These are phyloP conservation scores for Aphanoascus verrucosus DNA, from an alignment of 2,329 filamentous ascomycete genomes.

Conservation along the genomic window DNA sequence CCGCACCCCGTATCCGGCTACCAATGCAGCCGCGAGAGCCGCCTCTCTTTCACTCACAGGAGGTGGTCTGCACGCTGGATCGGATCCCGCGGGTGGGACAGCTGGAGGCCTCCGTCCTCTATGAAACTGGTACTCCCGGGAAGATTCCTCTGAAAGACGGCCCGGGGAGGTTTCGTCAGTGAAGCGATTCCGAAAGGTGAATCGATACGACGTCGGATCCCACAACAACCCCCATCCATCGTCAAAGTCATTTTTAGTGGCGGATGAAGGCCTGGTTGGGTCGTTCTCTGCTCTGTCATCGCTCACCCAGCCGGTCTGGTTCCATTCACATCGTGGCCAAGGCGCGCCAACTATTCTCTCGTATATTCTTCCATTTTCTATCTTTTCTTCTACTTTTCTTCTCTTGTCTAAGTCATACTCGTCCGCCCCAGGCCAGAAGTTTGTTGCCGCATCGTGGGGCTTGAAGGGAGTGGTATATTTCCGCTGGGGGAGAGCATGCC, in stretches of 20 bases:
- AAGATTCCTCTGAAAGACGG: slow-evolving; percentile 1
- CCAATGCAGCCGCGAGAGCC: slow-evolving; percentile 14
- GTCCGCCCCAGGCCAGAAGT: slow-evolving; percentile 5
- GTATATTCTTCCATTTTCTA: slow-evolving; percentile 7
- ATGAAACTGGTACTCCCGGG: not conserved
- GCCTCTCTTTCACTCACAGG: slow-evolving; percentile 8
- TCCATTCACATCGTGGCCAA: slow-evolving; percentile 1
- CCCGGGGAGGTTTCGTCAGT: slow-evolving; percentile 9
- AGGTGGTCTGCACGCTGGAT: not conserved
- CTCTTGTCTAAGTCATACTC: not conserved
- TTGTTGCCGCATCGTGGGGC: slow-evolving; percentile 6
- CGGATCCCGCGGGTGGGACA: not conserved
- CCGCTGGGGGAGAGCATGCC: slow-evolving; percentile 7
- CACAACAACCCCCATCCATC: slow-evolving; percentile 13
- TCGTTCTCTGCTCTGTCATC: not conserved
- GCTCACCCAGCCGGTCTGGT: not conserved
- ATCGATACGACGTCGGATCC: slow-evolving; percentile 10
- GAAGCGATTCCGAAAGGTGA: slow-evolving; percentile 12
- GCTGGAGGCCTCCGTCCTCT: not conserved
- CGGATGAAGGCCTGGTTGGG: not conserved
- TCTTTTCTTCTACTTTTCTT: slow-evolving; percentile 3
- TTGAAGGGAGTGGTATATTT: slow-evolving; percentile 10
- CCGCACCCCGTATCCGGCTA: slow-evolving; percentile 12
- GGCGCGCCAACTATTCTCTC: not conserved
- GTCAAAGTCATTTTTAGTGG: not conserved